phyloP scores from a whole-genome alignment of 441 rosid species.

The California macrophylla region DNA sequence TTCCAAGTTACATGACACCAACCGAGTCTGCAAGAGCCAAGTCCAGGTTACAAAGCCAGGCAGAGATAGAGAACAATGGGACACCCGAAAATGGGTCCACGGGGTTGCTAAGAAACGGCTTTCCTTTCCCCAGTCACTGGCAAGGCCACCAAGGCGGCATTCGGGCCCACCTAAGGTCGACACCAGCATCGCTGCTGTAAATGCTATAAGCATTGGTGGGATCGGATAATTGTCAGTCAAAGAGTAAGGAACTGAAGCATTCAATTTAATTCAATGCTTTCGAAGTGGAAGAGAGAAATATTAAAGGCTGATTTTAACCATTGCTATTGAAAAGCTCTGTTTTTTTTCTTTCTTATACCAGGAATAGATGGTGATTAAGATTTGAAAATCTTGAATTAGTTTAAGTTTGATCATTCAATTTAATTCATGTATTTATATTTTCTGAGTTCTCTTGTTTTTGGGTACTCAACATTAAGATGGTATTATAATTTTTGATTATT shows the following conservation, averaged over 20 bases:
- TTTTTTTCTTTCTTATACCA: too few species aligned
- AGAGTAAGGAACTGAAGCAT: background rate
- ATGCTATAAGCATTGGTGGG: constrained; percentile 30
- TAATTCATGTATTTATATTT: background rate
- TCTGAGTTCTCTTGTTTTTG: background rate
- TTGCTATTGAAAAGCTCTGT: background rate
- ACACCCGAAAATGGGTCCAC: constrained; percentile 25
- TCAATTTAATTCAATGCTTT: background rate
- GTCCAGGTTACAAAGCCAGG: constrained; percentile 34
- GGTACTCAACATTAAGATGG: background rate
- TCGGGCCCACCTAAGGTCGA: constrained; percentile 56
- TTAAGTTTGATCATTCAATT: background rate
- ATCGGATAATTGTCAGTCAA: constrained; percentile 11
- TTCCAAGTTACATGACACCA: constrained; percentile 51
- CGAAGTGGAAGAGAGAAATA: background rate
- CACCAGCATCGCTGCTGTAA: constrained; percentile 29
- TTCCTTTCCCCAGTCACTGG: constrained; percentile 49
- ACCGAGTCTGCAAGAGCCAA: constrained; percentile 46
- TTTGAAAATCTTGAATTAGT: too few species aligned
- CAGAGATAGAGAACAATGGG: constrained; percentile 28
- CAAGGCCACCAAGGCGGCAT: constrained; percentile 40
- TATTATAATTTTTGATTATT: too few species aligned
- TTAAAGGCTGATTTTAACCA: background rate
- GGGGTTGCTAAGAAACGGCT: constrained; percentile 46
- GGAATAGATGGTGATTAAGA: too few species aligned